phyloP scores from a whole-genome alignment of 345 rosid species.

The Clarkia xantiana region DNA sequence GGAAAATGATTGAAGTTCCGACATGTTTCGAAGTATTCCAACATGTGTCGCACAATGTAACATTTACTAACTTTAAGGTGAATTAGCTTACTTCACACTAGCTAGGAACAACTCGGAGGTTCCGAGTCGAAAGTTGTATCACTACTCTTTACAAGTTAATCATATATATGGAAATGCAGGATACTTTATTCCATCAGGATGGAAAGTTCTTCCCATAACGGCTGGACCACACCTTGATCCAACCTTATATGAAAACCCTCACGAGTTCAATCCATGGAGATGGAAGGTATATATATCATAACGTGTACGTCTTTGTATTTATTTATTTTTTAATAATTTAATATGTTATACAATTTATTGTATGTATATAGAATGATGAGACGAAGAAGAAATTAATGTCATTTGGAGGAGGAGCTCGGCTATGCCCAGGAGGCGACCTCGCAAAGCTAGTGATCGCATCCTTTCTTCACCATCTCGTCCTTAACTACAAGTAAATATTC shows the following conservation, averaged over 20 bases:
- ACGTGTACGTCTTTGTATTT: too few relatives aligned
- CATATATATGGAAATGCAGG: constrained; percentile 15
- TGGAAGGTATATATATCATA: constrained; percentile 30
- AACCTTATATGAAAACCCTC: constrained; percentile 52
- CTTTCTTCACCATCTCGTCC: constrained; percentile 88
- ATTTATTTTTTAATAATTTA: too few relatives aligned
- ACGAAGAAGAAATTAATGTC: constrained; percentile 47
- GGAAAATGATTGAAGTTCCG: too few relatives aligned
- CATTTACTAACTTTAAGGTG: too few relatives aligned
- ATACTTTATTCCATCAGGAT: constrained; percentile 55
- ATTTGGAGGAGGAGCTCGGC: constrained; percentile 76
- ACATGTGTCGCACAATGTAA: too few relatives aligned
- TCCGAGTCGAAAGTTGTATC: too few relatives aligned
- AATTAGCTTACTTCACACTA: too few relatives aligned
- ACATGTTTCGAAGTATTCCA: too few relatives aligned
- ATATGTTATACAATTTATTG: background rate
- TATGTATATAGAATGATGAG: constrained; percentile 32
- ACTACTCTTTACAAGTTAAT: too few relatives aligned
- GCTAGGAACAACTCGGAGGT: too few relatives aligned
- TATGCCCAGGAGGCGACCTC: constrained; percentile 79
- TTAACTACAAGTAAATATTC: constrained; percentile 43
- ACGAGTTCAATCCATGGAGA: constrained; percentile 68
- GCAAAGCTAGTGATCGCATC: constrained; percentile 58
- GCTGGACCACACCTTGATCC: constrained; percentile 51
- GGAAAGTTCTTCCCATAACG: constrained; percentile 66